Percentiles rank a stretch among this genome's conserved stretches.
These are phyloP conservation scores for Pichia norvegensis DNA, from an alignment of 1,139 yeast genomes.

Conservation along the genomic window DNA sequence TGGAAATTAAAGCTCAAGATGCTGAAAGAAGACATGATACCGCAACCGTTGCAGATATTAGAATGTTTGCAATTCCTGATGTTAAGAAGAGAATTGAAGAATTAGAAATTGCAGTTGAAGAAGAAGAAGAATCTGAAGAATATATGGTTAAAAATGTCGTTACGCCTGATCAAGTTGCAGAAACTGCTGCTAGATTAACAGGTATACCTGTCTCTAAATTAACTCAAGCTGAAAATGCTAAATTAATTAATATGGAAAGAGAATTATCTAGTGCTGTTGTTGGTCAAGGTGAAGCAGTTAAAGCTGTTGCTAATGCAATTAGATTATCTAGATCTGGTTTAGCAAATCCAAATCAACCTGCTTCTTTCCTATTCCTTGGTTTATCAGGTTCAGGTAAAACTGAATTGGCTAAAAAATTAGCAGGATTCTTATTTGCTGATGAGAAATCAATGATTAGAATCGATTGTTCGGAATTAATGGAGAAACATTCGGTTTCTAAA, in stretches of 20 bases:
- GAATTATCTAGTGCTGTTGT: conserved; percentile 78
- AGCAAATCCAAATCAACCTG: conserved; percentile 93
- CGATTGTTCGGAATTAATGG: conserved; percentile 94
- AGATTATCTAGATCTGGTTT: conserved; percentile 92
- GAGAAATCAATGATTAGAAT: conserved; percentile 95
- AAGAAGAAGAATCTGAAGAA: conserved; percentile 51
- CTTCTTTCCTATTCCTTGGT: conserved; percentile 91
- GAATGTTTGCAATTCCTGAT: conserved; percentile 96
- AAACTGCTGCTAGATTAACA: conserved; percentile 93
- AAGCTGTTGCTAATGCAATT: conserved; percentile 91
- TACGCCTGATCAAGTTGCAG: conserved; percentile 88
- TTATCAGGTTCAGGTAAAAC: conserved; percentile 98
- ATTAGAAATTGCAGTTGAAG: conserved; percentile 70
- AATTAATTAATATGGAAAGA: conserved; percentile 89
- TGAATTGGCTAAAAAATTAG: conserved; percentile 91
- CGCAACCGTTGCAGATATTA: conserved; percentile 88
- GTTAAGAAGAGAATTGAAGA: conserved; percentile 66
- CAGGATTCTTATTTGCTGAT: conserved; percentile 92
- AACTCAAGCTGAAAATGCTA: conserved; percentile 90
- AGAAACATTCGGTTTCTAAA: conserved; percentile 92
- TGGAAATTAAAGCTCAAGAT: conserved; percentile 86
- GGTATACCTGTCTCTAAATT: conserved; percentile 98
- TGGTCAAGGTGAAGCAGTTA: conserved; percentile 94
- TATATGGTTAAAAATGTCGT: conserved; percentile 81
- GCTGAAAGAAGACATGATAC: conserved; percentile 97